Conservation (phyloP, 768 basidiomycete species). For the Tremella yokohamensis region DNA sequence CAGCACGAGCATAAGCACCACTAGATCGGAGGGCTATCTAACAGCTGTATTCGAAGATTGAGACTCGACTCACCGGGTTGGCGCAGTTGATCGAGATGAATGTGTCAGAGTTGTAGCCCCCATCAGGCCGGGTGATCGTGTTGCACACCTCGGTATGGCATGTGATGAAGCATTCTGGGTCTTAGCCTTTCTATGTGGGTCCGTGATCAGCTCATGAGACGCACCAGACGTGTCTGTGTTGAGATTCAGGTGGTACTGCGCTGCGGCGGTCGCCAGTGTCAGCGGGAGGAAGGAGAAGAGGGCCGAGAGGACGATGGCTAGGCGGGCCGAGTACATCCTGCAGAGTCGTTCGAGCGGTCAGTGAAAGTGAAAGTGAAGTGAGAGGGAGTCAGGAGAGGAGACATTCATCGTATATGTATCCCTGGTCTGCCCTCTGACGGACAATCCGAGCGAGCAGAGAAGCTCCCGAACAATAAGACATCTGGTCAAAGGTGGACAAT, state of each 20-base stretch:
- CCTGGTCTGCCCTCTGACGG: too few species aligned
- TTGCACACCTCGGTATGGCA: constrained; percentile 12
- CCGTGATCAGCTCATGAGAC: neutral
- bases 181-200: neutral
- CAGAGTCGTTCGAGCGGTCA: too few species aligned
- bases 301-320: constrained; percentile 5
- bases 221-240: constrained; percentile 12
- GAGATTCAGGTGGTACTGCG: constrained; percentile 20
- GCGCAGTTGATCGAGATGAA: constrained; percentile 19
- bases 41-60: neutral
- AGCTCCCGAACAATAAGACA: too few species aligned
- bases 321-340: too few species aligned
- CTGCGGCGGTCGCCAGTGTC: constrained; percentile 15
- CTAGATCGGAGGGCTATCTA: neutral
- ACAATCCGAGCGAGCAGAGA: too few species aligned
- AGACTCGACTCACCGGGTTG: constrained; percentile 13
- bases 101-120: neutral
- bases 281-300: constrained; percentile 7
- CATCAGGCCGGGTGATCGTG: constrained; percentile 6
- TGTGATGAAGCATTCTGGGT: constrained; percentile 20
- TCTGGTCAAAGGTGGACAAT: too few species aligned
- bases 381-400: too few species aligned
- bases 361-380: too few species aligned
- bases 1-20: neutral
- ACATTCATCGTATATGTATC: neutral